Evolutionary conservation across 1,284 basidiomycete genomes (phyloP).

Genomic region (Microbotryomycetes sp.): DNA sequence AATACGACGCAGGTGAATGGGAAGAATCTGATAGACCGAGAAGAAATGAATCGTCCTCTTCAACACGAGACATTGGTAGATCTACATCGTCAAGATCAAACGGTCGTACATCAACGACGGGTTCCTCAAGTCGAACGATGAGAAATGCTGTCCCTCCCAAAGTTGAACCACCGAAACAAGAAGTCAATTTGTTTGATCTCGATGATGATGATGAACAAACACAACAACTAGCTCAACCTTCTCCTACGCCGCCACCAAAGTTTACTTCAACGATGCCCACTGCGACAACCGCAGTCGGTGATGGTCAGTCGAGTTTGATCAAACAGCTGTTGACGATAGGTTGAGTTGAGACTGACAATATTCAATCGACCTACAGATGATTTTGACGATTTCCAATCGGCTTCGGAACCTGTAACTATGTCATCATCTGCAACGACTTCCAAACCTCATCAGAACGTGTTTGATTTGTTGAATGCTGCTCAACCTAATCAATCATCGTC

Average conservation of each 20-base stretch:
- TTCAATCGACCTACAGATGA: slow-evolving; percentile 53
- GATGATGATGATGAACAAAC: slow-evolving; percentile 58
- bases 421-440: slow-evolving; percentile 26
- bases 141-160: not conserved
- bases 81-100: slow-evolving; percentile 34
- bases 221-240: slow-evolving; percentile 37
- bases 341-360: too few relatives aligned
- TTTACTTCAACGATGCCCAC: slow-evolving; percentile 36
- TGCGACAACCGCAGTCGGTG: slow-evolving; percentile 27
- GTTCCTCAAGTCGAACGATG: slow-evolving; percentile 17
- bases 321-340: not conserved
- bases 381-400: slow-evolving; percentile 84
- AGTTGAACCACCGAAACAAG: slow-evolving; percentile 43
- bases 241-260: slow-evolving; percentile 44
- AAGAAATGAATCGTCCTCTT: slow-evolving; percentile 42
- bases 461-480: slow-evolving; percentile 49
- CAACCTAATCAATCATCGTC: slow-evolving; percentile 24
- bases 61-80: slow-evolving; percentile 39
- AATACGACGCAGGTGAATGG: slow-evolving; percentile 95
- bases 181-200: slow-evolving; percentile 69
- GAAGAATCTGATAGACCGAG: slow-evolving; percentile 51
- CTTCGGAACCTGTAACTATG: slow-evolving; percentile 49
- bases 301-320: slow-evolving; percentile 12
- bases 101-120: slow-evolving; percentile 5
- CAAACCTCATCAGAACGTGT: slow-evolving; percentile 41